A percentile compares a stretch with the other conserved stretches of the same genome.
Evolutionary conservation across 805 yeast genomes (phyloP).

Genomic region (Wickerhamiella nectarea): DNA sequence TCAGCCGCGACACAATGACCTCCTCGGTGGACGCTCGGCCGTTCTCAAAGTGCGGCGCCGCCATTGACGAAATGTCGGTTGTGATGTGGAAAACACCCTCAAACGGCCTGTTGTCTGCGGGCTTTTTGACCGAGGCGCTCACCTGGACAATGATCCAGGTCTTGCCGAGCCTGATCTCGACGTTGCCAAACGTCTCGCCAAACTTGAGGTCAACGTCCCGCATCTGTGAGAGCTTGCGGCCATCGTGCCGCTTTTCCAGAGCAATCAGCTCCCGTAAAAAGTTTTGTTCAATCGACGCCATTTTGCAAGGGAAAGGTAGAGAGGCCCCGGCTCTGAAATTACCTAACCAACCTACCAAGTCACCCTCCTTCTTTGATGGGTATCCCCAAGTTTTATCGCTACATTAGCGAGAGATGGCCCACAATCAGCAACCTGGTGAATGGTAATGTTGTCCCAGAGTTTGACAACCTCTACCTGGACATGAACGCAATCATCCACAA

Average conservation of each 20-base stretch:
- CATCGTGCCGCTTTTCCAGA: slow-evolving; percentile 52
- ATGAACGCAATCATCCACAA: slow-evolving; percentile 93
- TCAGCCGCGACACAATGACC: slow-evolving; percentile 58
- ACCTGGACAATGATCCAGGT: slow-evolving; percentile 62
- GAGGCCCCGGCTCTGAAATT: not conserved
- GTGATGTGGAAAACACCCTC: slow-evolving; percentile 79
- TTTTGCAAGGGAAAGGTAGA: not conserved
- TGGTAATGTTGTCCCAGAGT: slow-evolving; percentile 76
- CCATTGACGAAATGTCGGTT: slow-evolving; percentile 83
- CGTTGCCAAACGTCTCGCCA: slow-evolving; percentile 59
- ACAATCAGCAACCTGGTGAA: slow-evolving; percentile 75
- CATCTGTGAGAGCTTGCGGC: slow-evolving; percentile 48
- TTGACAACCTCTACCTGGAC: slow-evolving; percentile 87
- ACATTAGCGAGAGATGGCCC: slow-evolving; percentile 98
- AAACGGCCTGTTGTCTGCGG: slow-evolving; percentile 83
- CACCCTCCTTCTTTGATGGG: slow-evolving; percentile 48
- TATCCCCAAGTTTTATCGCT: slow-evolving; percentile 92
- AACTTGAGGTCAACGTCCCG: slow-evolving; percentile 52
- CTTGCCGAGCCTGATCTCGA: slow-evolving; percentile 61
- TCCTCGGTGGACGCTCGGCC: slow-evolving; percentile 66
- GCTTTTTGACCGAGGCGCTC: slow-evolving; percentile 61
- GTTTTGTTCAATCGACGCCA: slow-evolving; percentile 38
- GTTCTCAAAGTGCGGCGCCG: slow-evolving; percentile 70
- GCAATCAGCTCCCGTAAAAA: slow-evolving; percentile 48
- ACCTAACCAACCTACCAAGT: not conserved